phyloP scores from a whole-genome alignment of 2,329 filamentous ascomycete species.

The Curvularia spicifera region DNA sequence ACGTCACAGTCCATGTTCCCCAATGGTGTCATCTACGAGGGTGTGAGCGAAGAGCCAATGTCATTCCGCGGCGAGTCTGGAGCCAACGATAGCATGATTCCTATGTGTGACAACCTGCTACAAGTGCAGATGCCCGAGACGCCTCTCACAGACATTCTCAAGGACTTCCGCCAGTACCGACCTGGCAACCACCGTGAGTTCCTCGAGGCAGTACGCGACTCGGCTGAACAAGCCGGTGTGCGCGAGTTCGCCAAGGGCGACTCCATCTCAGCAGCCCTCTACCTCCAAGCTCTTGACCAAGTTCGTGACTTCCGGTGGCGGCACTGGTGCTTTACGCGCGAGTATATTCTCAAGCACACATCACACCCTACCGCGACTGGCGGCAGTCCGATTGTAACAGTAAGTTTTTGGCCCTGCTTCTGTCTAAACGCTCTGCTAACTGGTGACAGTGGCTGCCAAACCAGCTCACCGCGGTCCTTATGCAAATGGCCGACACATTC shows the following conservation, averaged over 20 bases:
- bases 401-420: conserved; percentile 29
- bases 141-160: conserved; percentile 84
- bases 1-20: conserved; percentile 94
- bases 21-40: conserved; percentile 87
- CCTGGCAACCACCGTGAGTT: conserved; percentile 90
- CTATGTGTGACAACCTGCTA: conserved; percentile 85
- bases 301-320: conserved; percentile 83
- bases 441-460: conserved; percentile 72
- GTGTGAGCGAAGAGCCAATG: conserved; percentile 75
- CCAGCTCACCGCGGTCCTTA: conserved; percentile 76
- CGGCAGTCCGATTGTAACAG: conserved; percentile 79
- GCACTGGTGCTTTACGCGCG: conserved; percentile 84
- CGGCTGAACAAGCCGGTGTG: conserved; percentile 60
- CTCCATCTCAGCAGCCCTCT: conserved; percentile 59
- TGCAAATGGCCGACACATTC: conserved; percentile 69
- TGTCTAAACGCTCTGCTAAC: conserved; percentile 10
- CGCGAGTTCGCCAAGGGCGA: conserved; percentile 69
- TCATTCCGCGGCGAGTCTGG: conserved; percentile 91
- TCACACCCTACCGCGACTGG: conserved; percentile 79
- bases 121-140: conserved; percentile 88
- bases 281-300: conserved; percentile 67
- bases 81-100: conserved; percentile 93
- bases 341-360: conserved; percentile 83
- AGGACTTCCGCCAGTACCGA: conserved; percentile 87
- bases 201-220: conserved; percentile 70